These are phyloP conservation scores for Fabrea salina DNA, from an alignment of 169 alveolate genomes.

Conservation along the genomic window DNA sequence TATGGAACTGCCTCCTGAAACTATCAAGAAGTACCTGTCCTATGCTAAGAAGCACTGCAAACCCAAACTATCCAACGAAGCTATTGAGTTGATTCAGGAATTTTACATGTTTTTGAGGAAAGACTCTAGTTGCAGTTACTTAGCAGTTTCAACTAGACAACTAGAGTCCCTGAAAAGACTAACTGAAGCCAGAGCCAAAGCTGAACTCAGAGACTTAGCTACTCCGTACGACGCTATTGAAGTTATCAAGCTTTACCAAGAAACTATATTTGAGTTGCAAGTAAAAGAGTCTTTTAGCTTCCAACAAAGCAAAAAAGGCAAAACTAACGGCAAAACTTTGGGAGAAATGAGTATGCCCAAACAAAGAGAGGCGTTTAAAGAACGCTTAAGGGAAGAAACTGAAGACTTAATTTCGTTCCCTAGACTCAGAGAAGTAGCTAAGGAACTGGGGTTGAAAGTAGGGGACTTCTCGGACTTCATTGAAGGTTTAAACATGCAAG, in stretches of 20 bases:
- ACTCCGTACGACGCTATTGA: slow-evolving; percentile 21
- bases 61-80: slow-evolving; percentile 83
- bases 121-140: slow-evolving; percentile 85
- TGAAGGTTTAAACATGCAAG: neutral
- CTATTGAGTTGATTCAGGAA: slow-evolving; percentile 85
- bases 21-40: slow-evolving; percentile 89
- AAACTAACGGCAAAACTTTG: neutral
- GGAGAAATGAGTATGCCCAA: slow-evolving; percentile 28
- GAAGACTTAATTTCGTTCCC: neutral
- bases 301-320: neutral
- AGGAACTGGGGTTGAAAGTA: slow-evolving; percentile 17
- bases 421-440: neutral
- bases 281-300: neutral
- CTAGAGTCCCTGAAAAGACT: slow-evolving; percentile 88
- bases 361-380: slow-evolving; percentile 22
- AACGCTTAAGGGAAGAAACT: neutral
- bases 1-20: slow-evolving; percentile 39
- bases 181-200: slow-evolving; percentile 86
- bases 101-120: slow-evolving; percentile 93
- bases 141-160: slow-evolving; percentile 88
- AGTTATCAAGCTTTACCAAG: slow-evolving; percentile 29
- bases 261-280: slow-evolving; percentile 21
- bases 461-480: slow-evolving; percentile 23
- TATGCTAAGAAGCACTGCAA: slow-evolving; percentile 89
- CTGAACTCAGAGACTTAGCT: slow-evolving; percentile 26